A percentile compares a stretch with the other conserved stretches of the same genome.
Conservation (phyloP, 495 filamentous ascomycete genomes). For the Aspergillus bertholletiae region DNA sequence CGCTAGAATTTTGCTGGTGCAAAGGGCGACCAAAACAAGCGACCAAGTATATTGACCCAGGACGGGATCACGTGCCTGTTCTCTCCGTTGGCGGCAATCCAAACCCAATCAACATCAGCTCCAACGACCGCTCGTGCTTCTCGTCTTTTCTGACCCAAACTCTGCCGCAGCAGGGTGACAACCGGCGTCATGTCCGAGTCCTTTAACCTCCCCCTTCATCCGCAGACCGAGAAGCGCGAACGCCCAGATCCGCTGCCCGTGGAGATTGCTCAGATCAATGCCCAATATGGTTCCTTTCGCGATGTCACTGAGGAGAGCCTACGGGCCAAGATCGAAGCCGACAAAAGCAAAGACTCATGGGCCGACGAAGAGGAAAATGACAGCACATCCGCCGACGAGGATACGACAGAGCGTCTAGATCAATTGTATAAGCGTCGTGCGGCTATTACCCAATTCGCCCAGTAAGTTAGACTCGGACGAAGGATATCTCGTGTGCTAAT, state of each 20-base stretch:
- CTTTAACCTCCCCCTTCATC: slow-evolving; percentile 62
- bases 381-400: slow-evolving; percentile 24
- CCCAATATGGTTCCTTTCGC: slow-evolving; percentile 70
- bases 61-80: not conserved
- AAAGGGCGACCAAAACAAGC: no score
- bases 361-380: slow-evolving; percentile 34
- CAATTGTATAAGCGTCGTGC: slow-evolving; percentile 41
- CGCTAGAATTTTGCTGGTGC: no score
- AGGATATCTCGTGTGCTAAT: slow-evolving; percentile 9
- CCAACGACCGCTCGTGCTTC: not conserved
- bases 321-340: slow-evolving; percentile 54
- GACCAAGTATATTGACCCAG: not conserved
- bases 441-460: slow-evolving; percentile 43
- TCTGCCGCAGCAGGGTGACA: not conserved
- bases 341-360: slow-evolving; percentile 37
- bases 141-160: not conserved
- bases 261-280: slow-evolving; percentile 71
- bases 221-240: slow-evolving; percentile 50
- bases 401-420: slow-evolving; percentile 38
- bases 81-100: not conserved
- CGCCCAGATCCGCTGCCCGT: slow-evolving; percentile 61
- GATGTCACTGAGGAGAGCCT: slow-evolving; percentile 61
- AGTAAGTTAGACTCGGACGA: slow-evolving; percentile 22
- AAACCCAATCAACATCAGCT: not conserved
- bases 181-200: slow-evolving; percentile 36